Percentiles rank a stretch among this genome's conserved stretches.
These are phyloP conservation scores for Didymella arachidicola DNA, from an alignment of 2,329 filamentous ascomycete species.

Conservation along the genomic window DNA sequence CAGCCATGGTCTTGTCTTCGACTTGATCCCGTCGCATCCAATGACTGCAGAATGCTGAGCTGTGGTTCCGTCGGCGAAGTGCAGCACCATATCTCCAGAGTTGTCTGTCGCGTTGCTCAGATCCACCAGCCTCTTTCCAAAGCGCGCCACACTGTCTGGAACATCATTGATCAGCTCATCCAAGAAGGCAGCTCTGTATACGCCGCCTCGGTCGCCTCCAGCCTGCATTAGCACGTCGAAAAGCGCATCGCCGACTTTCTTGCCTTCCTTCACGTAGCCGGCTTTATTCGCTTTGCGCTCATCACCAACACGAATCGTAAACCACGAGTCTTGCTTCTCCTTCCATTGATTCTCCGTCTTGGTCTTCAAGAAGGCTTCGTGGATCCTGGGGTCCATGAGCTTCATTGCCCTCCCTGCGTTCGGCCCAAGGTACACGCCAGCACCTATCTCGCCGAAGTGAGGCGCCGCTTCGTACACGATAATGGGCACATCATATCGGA, in stretches of 20 bases:
- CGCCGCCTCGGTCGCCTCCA: conserved; percentile 42
- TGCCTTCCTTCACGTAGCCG: conserved; percentile 37
- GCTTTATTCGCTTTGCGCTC: conserved; percentile 41
- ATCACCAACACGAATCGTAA: conserved; percentile 46
- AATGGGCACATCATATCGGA: conserved; percentile 56
- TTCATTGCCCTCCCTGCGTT: conserved; percentile 65
- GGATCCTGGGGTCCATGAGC: conserved; percentile 57
- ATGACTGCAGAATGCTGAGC: conserved; percentile 61
- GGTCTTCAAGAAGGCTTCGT: conserved; percentile 52
- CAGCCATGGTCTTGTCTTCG: conserved; percentile 61
- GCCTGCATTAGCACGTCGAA: conserved; percentile 40
- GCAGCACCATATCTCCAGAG: conserved; percentile 47
- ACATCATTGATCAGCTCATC: conserved; percentile 60
- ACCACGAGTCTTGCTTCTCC: conserved; percentile 36
- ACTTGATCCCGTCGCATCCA: conserved; percentile 72
- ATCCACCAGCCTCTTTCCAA: conserved; percentile 53
- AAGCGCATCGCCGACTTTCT: conserved; percentile 42
- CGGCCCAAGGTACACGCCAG: conserved; percentile 64
- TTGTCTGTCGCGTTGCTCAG: conserved; percentile 40
- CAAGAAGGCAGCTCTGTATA: conserved; percentile 60
- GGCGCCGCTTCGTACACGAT: conserved; percentile 65
- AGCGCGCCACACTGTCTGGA: conserved; percentile 54
- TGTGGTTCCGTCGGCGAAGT: conserved; percentile 58
- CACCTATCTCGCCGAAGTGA: conserved; percentile 65
- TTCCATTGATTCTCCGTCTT: conserved; percentile 50